phyloP scores from a whole-genome alignment of 257 asterid genomes.

The Euphrasia confusa region DNA sequence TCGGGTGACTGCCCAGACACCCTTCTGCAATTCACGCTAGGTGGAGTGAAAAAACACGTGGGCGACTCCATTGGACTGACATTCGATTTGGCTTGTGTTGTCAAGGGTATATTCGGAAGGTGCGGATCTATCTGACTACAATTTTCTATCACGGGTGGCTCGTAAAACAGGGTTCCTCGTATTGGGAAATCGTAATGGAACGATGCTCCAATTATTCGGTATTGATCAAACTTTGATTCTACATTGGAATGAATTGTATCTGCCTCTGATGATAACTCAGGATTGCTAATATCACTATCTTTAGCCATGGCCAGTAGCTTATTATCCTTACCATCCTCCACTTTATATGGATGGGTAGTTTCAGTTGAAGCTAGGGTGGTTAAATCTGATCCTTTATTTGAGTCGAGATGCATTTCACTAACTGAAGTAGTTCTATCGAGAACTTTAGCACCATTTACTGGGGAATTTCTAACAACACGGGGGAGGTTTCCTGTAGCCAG shows the following conservation, averaged over 20 bases:
- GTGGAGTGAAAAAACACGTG: conserved; percentile 52
- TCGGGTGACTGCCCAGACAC: conserved; percentile 60
- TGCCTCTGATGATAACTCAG: too few relatives aligned
- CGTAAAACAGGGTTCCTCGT: conserved; percentile 64
- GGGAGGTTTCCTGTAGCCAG: conserved; percentile 87
- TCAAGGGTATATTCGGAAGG: conserved; percentile 34
- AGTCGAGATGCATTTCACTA: too few relatives aligned
- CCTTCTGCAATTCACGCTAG: conserved; percentile 46
- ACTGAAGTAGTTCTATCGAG: conserved; percentile 30
- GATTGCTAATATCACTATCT: too few relatives aligned
- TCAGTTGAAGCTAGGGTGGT: conserved; percentile 39
- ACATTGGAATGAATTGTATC: conserved; percentile 18
- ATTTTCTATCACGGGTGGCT: conserved; percentile 52
- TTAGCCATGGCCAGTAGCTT: too few relatives aligned
- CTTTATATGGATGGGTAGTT: conserved; percentile 32
- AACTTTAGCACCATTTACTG: conserved; percentile 41
- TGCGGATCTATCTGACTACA: conserved; percentile 34
- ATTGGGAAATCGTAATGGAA: conserved; percentile 35
- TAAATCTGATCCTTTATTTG: conserved; percentile 29
- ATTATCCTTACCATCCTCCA: neutral
- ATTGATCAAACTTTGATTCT: conserved; percentile 31
- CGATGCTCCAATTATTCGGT: conserved; percentile 33
- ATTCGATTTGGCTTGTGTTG: conserved; percentile 36
- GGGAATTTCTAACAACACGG: conserved; percentile 47
- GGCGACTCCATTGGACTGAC: conserved; percentile 41